phyloP scores from a whole-genome alignment of 768 basidiomycete genomes.

The Rhizopogon salebrosus region DNA sequence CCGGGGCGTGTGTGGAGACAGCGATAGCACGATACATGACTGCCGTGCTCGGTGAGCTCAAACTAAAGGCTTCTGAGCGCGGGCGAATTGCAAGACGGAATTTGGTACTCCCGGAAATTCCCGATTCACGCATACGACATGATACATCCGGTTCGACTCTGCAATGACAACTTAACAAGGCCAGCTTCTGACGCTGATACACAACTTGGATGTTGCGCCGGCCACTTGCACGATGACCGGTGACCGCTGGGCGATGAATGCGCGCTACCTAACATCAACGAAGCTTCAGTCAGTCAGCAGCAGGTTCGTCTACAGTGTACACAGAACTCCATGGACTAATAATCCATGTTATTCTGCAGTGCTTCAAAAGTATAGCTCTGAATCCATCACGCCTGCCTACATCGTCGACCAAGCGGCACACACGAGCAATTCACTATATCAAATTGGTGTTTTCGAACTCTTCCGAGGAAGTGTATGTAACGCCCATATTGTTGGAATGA shows the following conservation, averaged over 20 bases:
- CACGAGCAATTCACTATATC: not conserved
- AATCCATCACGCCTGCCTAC: not conserved
- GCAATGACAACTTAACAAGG: not conserved
- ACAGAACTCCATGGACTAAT: too few relatives aligned
- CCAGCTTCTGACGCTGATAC: too few relatives aligned
- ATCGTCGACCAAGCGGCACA: not conserved
- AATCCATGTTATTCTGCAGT: too few relatives aligned
- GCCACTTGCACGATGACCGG: too few relatives aligned
- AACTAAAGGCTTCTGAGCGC: not conserved
- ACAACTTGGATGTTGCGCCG: too few relatives aligned
- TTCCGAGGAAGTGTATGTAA: not conserved
- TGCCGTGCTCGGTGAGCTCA: slow-evolving; percentile 6
- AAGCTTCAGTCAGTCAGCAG: too few relatives aligned
- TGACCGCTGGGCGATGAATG: too few relatives aligned
- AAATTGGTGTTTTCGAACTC: not conserved
- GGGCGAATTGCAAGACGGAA: not conserved
- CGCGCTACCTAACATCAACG: too few relatives aligned
- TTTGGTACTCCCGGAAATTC: slow-evolving; percentile 1
- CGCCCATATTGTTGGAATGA: too few relatives aligned
- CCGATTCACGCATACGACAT: not conserved
- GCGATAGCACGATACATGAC: slow-evolving; percentile 52
- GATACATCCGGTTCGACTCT: not conserved
- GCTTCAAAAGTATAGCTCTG: not conserved
- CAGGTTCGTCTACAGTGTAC: too few relatives aligned
- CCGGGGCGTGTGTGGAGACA: slow-evolving; percentile 47